These are phyloP conservation scores for Aspergillus puulaauensis DNA, from an alignment of 2,329 filamentous ascomycete genomes.

Conservation along the genomic window DNA sequence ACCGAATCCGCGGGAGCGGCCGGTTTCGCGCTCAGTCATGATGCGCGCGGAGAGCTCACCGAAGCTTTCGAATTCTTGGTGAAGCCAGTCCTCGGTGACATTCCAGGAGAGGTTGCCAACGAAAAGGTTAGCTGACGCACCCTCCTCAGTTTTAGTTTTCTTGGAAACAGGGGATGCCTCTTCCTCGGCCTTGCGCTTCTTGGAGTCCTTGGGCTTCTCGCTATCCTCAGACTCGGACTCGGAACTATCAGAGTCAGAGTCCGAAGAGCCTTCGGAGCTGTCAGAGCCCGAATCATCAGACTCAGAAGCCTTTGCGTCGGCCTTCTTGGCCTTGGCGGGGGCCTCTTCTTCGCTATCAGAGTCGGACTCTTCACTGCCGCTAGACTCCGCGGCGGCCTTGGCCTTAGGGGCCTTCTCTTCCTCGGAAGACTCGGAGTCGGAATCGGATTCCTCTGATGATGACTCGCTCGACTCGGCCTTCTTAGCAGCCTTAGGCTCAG, in stretches of 20 bases:
- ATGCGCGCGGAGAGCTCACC: constrained; percentile 74
- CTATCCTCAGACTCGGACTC: constrained; percentile 36
- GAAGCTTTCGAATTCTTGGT: constrained; percentile 76
- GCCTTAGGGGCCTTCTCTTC: constrained; percentile 37
- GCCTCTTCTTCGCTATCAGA: constrained; percentile 38
- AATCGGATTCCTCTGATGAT: constrained; percentile 24
- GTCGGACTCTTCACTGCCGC: constrained; percentile 26
- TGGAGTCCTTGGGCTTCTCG: constrained; percentile 34
- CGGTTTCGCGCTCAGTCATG: constrained; percentile 76
- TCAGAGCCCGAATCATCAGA: constrained; percentile 16
- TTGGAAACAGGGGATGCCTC: constrained; percentile 45
- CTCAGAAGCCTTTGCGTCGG: constrained; percentile 23
- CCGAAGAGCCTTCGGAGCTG: constrained; percentile 16
- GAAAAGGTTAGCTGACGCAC: constrained; percentile 66
- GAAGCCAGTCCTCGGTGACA: constrained; percentile 79
- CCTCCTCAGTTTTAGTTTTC: constrained; percentile 63
- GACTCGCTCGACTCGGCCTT: constrained; percentile 29
- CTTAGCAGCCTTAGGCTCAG: constrained; percentile 24
- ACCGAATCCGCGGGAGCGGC: constrained; percentile 87
- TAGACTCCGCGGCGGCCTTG: constrained; percentile 25
- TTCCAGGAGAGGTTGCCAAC: constrained; percentile 90
- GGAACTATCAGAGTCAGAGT: constrained; percentile 16
- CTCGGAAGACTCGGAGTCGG: constrained; percentile 28
- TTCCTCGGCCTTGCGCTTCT: constrained; percentile 53
- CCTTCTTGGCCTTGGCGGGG: constrained; percentile 33